Base-by-base conservation (phyloP, 2,329 filamentous ascomycete species). In the Fusarium decemcellulare region DNA sequence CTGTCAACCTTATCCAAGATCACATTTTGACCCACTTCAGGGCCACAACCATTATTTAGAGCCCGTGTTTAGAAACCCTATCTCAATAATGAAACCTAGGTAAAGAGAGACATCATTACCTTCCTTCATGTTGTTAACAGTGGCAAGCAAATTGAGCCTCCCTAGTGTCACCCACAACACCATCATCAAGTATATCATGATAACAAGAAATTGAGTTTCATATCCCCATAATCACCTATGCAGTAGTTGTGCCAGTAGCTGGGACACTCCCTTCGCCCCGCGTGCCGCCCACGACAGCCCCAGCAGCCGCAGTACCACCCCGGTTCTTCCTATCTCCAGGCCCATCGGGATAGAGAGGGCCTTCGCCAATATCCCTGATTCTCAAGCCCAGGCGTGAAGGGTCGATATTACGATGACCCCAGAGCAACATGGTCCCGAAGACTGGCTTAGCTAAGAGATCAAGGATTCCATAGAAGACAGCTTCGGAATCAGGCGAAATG, bases 391-490 rank as follows among this genome's bases (percentile, higher is more conserved):
- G 80, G 14, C 82, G 79, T 6, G 82, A 79, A 10, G 88, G 86
- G 47, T 88, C 85, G 53, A 92, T 91, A 68, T 86, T 87, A 48
- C 88, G 83, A 76, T 92, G 90, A 1, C 89, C 88, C 79, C 82
- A 88, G 52, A 93, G 80, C 1, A 93, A 82, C 1, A 91, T 74
- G 12, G 83, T 81, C 15, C 88, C 88, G 68, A 92, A 92, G 9
- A 87, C 81, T 0, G 89, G 88, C 80, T 92, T 92, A 8, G 90
- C 85, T 4, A 91, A 64, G 6, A 92, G 77, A 63, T 93, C 91
- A 1, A 93, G 82, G 4, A 92, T 80, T 43, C 90, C 89, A 74
- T 93, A 93, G 76, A 92, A 92, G 62, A 91, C 80, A 11, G 89
- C 88, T 74, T 93, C 91, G 0, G 87, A 88, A 73, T 93, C 90